Conservation (phyloP, 2,329 filamentous ascomycete genomes). For the Aspergillus amoenus region DNA sequence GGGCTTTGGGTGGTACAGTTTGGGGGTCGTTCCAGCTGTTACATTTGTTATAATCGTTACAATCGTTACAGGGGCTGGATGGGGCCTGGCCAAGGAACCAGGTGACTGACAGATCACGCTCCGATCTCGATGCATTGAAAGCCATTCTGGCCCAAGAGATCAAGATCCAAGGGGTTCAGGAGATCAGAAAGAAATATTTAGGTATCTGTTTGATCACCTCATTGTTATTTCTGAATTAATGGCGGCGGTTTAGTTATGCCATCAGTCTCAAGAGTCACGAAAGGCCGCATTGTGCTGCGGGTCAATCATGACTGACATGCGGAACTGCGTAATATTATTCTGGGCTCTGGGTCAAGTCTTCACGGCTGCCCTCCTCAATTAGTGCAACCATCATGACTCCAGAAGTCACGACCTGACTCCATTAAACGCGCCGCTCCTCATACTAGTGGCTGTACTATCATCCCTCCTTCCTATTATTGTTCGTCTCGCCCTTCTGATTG, state of each 20-base stretch:
- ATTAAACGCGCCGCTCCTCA: conserved; percentile 11
- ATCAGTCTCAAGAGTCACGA: neutral
- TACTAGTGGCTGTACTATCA: conserved; percentile 20
- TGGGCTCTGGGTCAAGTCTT: neutral
- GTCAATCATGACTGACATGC: neutral
- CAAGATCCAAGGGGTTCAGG: neutral
- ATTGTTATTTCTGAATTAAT: neutral
- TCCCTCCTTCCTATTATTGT: conserved; percentile 19
- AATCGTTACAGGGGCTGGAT: conserved; percentile 10
- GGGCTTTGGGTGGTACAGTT: conserved; percentile 6
- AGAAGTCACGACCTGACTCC: conserved; percentile 7
- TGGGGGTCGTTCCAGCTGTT: neutral
- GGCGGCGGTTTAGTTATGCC: neutral
- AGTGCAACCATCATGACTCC: conserved; percentile 7
- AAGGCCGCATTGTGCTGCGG: neutral
- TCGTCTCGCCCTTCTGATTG: conserved; percentile 11
- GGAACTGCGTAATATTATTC: neutral
- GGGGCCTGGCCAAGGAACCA: conserved; percentile 7
- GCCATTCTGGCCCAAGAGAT: neutral
- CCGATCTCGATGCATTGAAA: conserved; percentile 1
- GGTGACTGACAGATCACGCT: conserved; percentile 7
- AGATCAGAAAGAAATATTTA: neutral
- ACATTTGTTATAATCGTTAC: neutral
- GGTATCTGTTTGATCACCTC: neutral
- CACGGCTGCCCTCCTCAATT: neutral